These are phyloP conservation scores for Colletotrichum viniferum DNA, from an alignment of 2,329 filamentous ascomycete species.

Conservation along the genomic window DNA sequence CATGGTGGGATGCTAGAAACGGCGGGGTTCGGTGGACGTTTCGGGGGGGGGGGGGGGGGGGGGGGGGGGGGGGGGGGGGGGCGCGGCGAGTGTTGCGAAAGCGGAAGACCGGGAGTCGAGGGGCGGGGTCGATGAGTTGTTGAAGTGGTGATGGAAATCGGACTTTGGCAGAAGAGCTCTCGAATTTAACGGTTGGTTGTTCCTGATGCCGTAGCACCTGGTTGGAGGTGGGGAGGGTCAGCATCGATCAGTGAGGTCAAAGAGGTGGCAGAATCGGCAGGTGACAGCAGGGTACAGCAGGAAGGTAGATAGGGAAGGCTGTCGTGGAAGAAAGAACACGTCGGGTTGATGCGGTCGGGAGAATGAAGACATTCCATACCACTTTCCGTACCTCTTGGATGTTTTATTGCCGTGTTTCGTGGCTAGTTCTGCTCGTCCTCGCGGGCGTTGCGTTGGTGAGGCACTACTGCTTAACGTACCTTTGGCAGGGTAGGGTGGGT, in stretches of 20 bases:
- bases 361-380: neutral
- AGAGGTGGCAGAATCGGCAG: neutral
- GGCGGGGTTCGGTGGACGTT: neutral
- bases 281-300: neutral
- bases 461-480: neutral
- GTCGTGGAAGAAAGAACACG: neutral
- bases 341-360: neutral
- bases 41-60: neutral
- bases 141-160: neutral
- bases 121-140: neutral
- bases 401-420: neutral
- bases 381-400: neutral
- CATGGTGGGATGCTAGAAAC: slow-evolving; percentile 57
- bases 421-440: neutral
- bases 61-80: neutral
- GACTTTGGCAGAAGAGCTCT: neutral
- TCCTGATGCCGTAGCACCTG: neutral
- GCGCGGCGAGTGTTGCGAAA: neutral
- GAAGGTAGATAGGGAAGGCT: neutral
- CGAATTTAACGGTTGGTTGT: neutral
- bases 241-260: neutral
- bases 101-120: neutral
- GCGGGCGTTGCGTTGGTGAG: neutral
- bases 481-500: neutral
- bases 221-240: neutral